A percentile compares a stretch with the other conserved stretches of the same genome.
These are phyloP conservation scores for Sarocladium brachiariae DNA, from an alignment of 2,329 filamentous ascomycete species.

Conservation along the genomic window DNA sequence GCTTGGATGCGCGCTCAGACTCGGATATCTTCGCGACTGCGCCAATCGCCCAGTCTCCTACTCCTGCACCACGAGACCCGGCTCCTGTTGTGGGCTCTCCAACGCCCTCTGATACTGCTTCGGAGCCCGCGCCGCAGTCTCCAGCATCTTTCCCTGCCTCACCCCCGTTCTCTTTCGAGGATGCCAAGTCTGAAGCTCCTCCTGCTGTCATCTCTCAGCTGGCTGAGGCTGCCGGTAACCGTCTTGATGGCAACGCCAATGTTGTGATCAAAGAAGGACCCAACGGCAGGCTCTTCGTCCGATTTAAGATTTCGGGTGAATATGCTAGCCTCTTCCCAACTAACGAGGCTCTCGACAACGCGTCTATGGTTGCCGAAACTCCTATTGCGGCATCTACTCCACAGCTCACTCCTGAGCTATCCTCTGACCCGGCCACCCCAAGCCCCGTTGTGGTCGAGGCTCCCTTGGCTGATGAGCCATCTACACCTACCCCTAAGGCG, in stretches of 20 bases:
- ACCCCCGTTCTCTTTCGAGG: too few species aligned
- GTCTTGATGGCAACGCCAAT: constrained; percentile 1
- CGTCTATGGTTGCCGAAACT: not conserved
- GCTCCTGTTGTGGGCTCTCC: not conserved
- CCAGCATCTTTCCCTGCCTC: too few species aligned
- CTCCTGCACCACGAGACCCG: not conserved
- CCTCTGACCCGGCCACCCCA: not conserved
- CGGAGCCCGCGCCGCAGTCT: too few species aligned
- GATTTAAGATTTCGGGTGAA: constrained; percentile 6
- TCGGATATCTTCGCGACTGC: constrained; percentile 2
- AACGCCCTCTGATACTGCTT: not conserved
- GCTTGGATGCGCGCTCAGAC: not conserved
- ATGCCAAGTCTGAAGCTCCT: not conserved
- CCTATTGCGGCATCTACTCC: not conserved
- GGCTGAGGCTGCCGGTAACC: not conserved
- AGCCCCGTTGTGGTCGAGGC: not conserved
- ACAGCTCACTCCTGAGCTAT: not conserved
- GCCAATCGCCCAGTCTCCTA: not conserved
- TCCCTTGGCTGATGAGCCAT: not conserved
- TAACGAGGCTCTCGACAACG: not conserved
- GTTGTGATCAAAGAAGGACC: not conserved
- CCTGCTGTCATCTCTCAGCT: constrained; percentile 4
- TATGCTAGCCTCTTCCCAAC: constrained; percentile 2
- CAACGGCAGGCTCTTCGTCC: constrained; percentile 2
- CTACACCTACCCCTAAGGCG: not conserved